Percentiles rank a stretch among this genome's conserved stretches.
phyloP scores from a whole-genome alignment of 2,329 filamentous ascomycete genomes.

The Zarea fungicola region DNA sequence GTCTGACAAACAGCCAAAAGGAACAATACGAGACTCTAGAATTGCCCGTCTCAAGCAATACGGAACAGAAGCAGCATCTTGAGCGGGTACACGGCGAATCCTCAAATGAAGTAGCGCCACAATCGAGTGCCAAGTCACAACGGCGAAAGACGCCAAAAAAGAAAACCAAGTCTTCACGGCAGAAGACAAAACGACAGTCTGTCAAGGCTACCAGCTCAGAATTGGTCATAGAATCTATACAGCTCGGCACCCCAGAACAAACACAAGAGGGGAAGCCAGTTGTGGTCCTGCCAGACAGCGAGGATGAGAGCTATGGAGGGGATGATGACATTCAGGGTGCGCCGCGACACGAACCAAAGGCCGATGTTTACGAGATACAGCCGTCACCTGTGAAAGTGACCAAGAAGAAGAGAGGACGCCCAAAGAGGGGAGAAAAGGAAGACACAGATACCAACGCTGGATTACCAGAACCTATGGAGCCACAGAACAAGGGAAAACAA shows the following conservation, averaged over 20 bases:
- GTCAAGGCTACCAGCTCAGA: background rate
- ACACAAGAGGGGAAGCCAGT: background rate
- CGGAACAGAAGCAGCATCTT: slow-evolving; percentile 1
- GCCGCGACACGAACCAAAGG: background rate
- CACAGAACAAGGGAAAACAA: background rate
- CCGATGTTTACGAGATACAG: background rate
- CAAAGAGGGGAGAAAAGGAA: slow-evolving; percentile 13
- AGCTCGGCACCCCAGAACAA: background rate
- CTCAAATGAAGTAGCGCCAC: background rate
- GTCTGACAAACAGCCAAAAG: slow-evolving; percentile 33
- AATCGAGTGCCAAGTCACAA: background rate
- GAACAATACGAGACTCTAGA: slow-evolving; percentile 28
- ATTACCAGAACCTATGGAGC: slow-evolving; percentile 16
- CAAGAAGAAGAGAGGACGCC: slow-evolving; percentile 17
- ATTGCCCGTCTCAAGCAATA: slow-evolving; percentile 15
- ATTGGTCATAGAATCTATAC: background rate
- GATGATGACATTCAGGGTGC: background rate
- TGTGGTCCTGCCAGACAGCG: background rate
- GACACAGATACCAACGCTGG: slow-evolving; percentile 11
- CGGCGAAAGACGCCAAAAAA: slow-evolving; percentile 1
- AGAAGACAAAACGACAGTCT: background rate
- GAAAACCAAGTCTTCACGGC: background rate
- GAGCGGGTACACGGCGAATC: background rate
- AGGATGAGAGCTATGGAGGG: background rate
- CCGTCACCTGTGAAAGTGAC: background rate